These are phyloP conservation scores for Stentor roeselii DNA, from an alignment of 73 alveolate species.

Conservation along the genomic window DNA sequence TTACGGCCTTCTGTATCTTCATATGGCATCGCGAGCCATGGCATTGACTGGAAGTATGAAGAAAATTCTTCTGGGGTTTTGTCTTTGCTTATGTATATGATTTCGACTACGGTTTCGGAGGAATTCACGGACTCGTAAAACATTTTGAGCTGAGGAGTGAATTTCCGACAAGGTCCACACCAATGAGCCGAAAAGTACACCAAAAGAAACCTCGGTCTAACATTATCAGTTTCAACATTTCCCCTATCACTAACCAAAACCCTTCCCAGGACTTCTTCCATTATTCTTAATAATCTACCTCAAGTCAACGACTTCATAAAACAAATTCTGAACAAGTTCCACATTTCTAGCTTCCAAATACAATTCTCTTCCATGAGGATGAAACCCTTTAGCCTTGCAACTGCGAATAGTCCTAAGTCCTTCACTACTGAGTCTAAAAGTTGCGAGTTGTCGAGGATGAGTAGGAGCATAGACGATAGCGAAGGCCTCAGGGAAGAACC, in stretches of 20 bases:
- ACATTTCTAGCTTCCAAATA: not conserved
- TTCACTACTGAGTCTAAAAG: not conserved
- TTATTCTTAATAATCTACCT: not conserved
- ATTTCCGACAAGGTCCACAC: conserved; percentile 86
- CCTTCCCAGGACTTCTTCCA: not conserved
- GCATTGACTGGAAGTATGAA: conserved; percentile 64
- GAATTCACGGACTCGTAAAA: conserved; percentile 77
- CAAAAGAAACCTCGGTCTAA: conserved; percentile 40
- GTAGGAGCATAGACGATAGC: conserved; percentile 17
- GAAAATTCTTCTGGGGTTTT: conserved; percentile 69
- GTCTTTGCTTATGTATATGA: conserved; percentile 70
- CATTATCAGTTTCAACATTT: conserved; percentile 17
- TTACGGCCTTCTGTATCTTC: conserved; percentile 64
- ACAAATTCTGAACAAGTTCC: not conserved
- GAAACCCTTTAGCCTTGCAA: not conserved
- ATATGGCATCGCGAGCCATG: conserved; percentile 82
- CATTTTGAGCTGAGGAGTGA: conserved; percentile 78
- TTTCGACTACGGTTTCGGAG: conserved; percentile 64
- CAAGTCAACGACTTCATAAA: not conserved
- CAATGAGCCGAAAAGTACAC: conserved; percentile 71
- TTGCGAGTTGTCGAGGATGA: conserved; percentile 1
- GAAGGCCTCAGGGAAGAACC: not conserved
- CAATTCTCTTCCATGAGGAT: not conserved
- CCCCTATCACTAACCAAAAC: not conserved
- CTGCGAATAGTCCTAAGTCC: not conserved